These are phyloP conservation scores for Chlorella sp. DNA, from an alignment of 139 green algal species.

Conservation along the genomic window DNA sequence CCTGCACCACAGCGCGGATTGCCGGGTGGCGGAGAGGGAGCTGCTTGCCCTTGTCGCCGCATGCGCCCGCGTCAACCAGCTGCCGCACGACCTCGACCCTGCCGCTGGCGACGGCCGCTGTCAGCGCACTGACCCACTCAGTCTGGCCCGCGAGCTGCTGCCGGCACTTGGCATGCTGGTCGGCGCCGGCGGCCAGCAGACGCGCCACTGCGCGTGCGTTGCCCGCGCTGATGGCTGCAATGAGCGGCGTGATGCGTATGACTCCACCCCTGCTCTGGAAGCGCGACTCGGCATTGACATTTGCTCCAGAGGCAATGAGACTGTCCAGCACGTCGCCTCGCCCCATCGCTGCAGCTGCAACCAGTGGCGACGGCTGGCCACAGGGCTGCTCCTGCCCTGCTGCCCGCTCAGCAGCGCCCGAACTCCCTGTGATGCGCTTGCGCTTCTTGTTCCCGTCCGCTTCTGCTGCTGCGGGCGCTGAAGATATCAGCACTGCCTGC, in stretches of 20 bases:
- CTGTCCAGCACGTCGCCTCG: no score
- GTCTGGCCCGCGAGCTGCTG: background rate
- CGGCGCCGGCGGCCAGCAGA: constrained; percentile 2
- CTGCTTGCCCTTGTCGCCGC: no score
- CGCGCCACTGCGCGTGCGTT: background rate
- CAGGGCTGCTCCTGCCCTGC: no score
- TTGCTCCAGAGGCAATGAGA: no score
- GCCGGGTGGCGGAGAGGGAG: no score
- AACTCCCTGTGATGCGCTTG: no score
- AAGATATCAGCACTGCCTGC: no score
- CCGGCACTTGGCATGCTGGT: constrained; percentile 6
- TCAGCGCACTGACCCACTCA: constrained; percentile 18
- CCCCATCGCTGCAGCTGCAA: no score
- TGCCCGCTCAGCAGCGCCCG: no score
- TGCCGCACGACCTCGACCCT: background rate
- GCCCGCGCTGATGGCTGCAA: constrained; percentile 5
- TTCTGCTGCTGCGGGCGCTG: no score
- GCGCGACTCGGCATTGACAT: background rate
- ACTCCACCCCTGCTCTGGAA: background rate
- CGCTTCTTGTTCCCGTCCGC: no score
- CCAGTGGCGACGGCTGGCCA: no score
- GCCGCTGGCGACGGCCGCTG: constrained; percentile 7
- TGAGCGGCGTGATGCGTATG: constrained; percentile 10
- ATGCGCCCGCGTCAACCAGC: constrained; percentile 6
- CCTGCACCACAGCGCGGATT: constrained; percentile 4